Percentiles rank a stretch among this genome's conserved stretches.
Conservation (phyloP, 495 filamentous ascomycete species). For the Symbiotaphrina buchneri region DNA sequence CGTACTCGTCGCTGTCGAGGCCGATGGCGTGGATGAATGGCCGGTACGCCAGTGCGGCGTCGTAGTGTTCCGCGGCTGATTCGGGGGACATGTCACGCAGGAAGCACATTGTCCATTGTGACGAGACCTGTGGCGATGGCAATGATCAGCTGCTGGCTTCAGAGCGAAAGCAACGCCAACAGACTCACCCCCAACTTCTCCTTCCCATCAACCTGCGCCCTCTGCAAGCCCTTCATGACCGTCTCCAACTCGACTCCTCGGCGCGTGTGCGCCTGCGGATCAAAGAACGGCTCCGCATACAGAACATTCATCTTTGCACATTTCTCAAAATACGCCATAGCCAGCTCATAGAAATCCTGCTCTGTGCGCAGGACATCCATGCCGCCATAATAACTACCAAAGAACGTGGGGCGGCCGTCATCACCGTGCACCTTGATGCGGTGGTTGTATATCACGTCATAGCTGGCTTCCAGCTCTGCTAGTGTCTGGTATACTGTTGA, state of each 20-base stretch:
- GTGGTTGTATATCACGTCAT: too few species aligned
- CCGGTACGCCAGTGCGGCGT: slow-evolving; percentile 4
- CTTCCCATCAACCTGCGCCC: background rate
- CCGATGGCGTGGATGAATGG: slow-evolving; percentile 5
- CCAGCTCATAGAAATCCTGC: slow-evolving; percentile 1
- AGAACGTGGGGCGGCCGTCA: background rate
- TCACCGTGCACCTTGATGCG: too few species aligned
- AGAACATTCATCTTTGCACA: background rate
- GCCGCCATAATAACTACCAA: background rate
- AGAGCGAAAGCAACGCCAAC: too few species aligned
- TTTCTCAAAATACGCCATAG: background rate
- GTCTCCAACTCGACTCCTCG: background rate
- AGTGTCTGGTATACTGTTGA: too few species aligned
- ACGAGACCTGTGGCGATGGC: background rate
- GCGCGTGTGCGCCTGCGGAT: background rate
- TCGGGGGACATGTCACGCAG: slow-evolving; percentile 4
- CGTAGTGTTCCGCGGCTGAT: slow-evolving; percentile 4
- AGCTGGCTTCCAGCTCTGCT: too few species aligned
- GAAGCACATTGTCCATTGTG: slow-evolving; percentile 6
- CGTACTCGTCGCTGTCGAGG: slow-evolving; percentile 5
- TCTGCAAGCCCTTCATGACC: background rate
- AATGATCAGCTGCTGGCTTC: too few species aligned
- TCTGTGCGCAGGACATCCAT: background rate
- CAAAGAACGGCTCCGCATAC: slow-evolving; percentile 1
- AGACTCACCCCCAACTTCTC: background rate